Base-by-base conservation (phyloP, 2,329 filamentous ascomycete species). In the Huntiella abstrusa region DNA sequence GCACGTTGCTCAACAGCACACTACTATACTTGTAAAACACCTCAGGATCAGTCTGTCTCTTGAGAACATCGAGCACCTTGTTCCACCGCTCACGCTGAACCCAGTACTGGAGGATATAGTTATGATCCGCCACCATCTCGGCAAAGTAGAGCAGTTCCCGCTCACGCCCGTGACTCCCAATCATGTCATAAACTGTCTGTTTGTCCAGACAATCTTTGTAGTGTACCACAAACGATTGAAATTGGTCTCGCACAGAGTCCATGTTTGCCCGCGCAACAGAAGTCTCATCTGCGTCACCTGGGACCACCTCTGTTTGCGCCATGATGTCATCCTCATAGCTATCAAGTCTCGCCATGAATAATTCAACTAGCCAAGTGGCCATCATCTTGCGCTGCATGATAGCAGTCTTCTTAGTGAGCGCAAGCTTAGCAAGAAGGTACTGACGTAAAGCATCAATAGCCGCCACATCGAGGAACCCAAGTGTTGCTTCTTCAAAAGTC, bases 331-430 rank as follows among this genome's bases (percentile, higher is more conserved):
- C 91, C 57, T 98, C 91, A 3, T 98, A 70, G 3, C 83, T 80
- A 58, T 98, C 95, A 37, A 98, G 71, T 62, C 94, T 95, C 4
- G 86, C 83, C 86, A 98, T 98, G 61, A 88, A 98, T 2, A 96
- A 72, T 60, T 98, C 91, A 7, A 95, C 71, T 38, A 98, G 71
- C 91, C 91, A 98, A 53, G 81, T 87, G 2, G 88, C 83, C 53
- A 96, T 78, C 85, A 98, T 94, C 52, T 83, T 81, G 49, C 88
- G 71, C 62, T 98, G 91, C 87, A 98, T 98, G 28, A 79, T 68
- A 1, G 79, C 77, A 1, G 79, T 73, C 60, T 87, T 93, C 60
- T 86, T 93, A 57, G 86, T 78, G 0, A 75, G 80, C 5, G 73
- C 71, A 32, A 98, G 67, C 62, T 93, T 95, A 0, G 85, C 83